Conservation (phyloP, 305 asterid species). For the Fraxinus albicans region DNA sequence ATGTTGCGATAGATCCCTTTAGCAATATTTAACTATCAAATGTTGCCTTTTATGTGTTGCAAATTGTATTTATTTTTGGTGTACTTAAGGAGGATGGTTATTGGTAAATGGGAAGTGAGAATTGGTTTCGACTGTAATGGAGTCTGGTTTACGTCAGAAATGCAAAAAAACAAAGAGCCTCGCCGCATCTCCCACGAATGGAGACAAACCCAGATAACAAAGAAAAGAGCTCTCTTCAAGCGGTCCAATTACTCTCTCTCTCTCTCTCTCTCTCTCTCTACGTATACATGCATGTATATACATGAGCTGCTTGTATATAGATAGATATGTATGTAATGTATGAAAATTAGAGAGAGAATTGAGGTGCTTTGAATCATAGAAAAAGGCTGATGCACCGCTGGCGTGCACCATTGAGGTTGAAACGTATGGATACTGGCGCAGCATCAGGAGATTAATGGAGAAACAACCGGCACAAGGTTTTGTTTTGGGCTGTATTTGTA, state of each 20-base stretch:
- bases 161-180: slow-evolving; percentile 15
- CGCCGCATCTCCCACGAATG: slow-evolving; percentile 52
- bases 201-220: slow-evolving; percentile 31
- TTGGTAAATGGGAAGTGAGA: slow-evolving; percentile 4
- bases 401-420: slow-evolving; percentile 46
- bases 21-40: too few species aligned
- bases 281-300: background rate
- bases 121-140: slow-evolving; percentile 1
- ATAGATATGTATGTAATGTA: background rate
- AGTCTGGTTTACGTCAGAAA: slow-evolving; percentile 32
- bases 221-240: slow-evolving; percentile 10
- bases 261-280: slow-evolving; percentile 14
- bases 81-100: background rate
- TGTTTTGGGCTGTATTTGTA: slow-evolving; percentile 22
- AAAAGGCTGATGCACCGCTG: slow-evolving; percentile 47
- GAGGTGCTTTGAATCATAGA: slow-evolving; percentile 25
- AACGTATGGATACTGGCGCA: slow-evolving; percentile 64
- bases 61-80: too few species aligned
- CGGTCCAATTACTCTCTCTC: slow-evolving; percentile 26
- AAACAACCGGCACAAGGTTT: slow-evolving; percentile 55
- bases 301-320: background rate
- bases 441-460: slow-evolving; percentile 51
- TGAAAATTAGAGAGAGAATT: slow-evolving; percentile 41
- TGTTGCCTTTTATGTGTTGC: too few species aligned
- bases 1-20: too few species aligned